A percentile compares a stretch with the other conserved stretches of the same genome.
These are phyloP conservation scores for Pleurotus djamor DNA, from an alignment of 768 basidiomycete genomes.

Conservation along the genomic window DNA sequence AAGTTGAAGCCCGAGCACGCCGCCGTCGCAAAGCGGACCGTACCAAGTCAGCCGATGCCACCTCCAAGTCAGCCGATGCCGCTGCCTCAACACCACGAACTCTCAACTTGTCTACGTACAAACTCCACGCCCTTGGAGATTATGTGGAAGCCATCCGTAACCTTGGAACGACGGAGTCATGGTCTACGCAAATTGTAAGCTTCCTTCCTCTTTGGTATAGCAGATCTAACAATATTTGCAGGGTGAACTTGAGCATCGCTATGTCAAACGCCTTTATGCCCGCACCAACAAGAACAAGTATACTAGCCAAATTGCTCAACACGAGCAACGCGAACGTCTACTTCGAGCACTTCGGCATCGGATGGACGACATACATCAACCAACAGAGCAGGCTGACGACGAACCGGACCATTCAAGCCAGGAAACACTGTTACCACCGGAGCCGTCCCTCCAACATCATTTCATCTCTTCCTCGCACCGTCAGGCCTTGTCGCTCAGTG, in stretches of 20 bases:
- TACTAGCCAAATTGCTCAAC: too few relatives aligned
- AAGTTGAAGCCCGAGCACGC: slow-evolving; percentile 26
- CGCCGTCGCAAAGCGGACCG: not conserved
- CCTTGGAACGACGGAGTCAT: slow-evolving; percentile 26
- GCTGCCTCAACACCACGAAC: not conserved
- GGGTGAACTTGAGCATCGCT: not conserved
- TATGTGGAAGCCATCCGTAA: slow-evolving; percentile 16
- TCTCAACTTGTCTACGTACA: slow-evolving; percentile 24
- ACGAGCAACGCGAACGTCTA: too few relatives aligned
- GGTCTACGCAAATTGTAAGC: slow-evolving; percentile 26
- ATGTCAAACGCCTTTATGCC: too few relatives aligned
- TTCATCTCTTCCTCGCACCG: too few relatives aligned
- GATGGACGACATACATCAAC: too few relatives aligned
- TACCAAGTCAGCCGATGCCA: not conserved
- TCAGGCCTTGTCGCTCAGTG: too few relatives aligned
- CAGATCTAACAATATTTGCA: slow-evolving; percentile 33
- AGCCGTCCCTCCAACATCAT: too few relatives aligned
- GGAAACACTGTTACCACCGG: too few relatives aligned
- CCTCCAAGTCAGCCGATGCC: not conserved
- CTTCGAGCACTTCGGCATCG: too few relatives aligned
- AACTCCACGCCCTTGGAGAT: slow-evolving; percentile 25
- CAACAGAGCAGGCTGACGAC: too few relatives aligned
- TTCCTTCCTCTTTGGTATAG: not conserved
- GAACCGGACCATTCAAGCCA: too few relatives aligned
- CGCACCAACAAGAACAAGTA: too few relatives aligned